These are phyloP conservation scores for Trichoderma gamsii DNA, from an alignment of 495 filamentous ascomycete genomes.

Conservation along the genomic window DNA sequence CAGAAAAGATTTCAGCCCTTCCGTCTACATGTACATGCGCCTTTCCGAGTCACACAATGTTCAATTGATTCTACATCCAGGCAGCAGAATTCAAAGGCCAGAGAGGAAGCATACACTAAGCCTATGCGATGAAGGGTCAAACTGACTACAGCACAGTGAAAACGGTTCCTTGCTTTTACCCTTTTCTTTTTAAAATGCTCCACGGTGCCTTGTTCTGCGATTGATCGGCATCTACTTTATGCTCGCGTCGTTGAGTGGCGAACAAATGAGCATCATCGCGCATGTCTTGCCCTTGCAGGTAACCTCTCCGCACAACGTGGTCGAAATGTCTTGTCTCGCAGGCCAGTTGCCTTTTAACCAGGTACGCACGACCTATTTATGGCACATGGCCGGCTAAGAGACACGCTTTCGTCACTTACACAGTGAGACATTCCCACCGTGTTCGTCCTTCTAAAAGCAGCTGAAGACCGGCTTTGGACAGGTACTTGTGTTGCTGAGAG, in stretches of 20 bases:
- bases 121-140: too few species aligned
- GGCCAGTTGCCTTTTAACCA: not conserved
- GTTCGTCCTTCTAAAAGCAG: too few species aligned
- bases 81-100: not conserved
- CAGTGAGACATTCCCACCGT: too few species aligned
- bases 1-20: not conserved
- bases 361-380: too few species aligned
- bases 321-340: not conserved
- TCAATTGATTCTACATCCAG: not conserved
- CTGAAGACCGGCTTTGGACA: too few species aligned
- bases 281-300: not conserved
- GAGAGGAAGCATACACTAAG: too few species aligned
- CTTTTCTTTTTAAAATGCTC: too few species aligned
- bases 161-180: not conserved
- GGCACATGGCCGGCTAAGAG: too few species aligned
- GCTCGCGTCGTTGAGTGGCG: not conserved
- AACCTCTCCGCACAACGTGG: not conserved
- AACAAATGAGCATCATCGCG: not conserved
- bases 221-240: too few species aligned
- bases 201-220: too few species aligned
- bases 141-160: not conserved
- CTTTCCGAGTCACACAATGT: not conserved
- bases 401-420: too few species aligned
- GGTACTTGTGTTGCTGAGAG: too few species aligned
- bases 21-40: not conserved